phyloP scores from a whole-genome alignment of 257 asterid species.

The Coffea canephora region DNA sequence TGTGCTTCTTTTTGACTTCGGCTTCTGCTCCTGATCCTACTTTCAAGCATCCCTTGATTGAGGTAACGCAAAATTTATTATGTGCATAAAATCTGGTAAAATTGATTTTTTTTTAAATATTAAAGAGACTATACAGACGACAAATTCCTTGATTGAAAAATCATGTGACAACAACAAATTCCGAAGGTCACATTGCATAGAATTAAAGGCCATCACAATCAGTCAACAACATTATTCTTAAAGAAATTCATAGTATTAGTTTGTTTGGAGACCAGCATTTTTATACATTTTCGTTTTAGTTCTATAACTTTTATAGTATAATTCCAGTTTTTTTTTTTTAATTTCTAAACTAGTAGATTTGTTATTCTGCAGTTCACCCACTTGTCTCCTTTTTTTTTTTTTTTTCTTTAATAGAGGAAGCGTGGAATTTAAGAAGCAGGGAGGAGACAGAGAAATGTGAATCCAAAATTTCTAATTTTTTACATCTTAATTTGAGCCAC shows the following conservation, averaged over 20 bases:
- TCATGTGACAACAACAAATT: neutral
- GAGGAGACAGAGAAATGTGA: no score
- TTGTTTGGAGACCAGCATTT: no score
- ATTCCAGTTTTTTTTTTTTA: no score
- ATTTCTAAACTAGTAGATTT: no score
- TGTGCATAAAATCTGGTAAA: neutral
- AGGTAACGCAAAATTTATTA: neutral
- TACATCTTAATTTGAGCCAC: neutral
- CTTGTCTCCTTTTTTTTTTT: no score
- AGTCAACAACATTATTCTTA: neutral
- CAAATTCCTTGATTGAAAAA: neutral
- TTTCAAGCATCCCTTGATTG: neutral
- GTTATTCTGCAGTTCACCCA: no score
- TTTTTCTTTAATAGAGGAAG: no score
- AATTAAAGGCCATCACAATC: neutral
- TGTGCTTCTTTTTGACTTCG: slow-evolving; percentile 7
- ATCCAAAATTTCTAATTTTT: no score
- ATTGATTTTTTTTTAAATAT: neutral
- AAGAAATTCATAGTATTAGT: neutral
- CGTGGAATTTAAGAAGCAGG: no score
- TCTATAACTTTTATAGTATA: no score
- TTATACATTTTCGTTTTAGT: no score
- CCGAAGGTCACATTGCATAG: neutral
- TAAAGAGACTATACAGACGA: neutral
- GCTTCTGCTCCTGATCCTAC: neutral